These are phyloP conservation scores for Corymbia citriodora DNA, from an alignment of 441 rosid species.

Conservation along the genomic window DNA sequence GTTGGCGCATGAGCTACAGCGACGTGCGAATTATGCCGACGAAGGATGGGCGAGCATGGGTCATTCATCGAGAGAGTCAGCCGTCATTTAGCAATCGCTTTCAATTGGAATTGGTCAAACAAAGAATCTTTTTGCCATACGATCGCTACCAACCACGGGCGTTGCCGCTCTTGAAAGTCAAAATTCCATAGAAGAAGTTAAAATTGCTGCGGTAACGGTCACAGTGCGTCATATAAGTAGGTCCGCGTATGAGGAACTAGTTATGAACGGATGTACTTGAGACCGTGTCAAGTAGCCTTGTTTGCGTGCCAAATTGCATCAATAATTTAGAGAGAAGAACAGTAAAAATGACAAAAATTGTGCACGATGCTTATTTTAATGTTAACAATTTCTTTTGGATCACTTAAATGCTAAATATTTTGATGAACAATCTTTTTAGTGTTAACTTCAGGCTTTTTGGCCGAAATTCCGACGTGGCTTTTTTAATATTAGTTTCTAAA, in stretches of 20 bases:
- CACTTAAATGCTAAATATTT: too few relatives aligned
- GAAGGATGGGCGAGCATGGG: not conserved
- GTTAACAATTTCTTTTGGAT: too few relatives aligned
- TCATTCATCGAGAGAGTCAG: not conserved
- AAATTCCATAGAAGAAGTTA: not conserved
- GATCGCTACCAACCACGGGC: not conserved
- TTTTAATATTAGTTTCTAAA: too few relatives aligned
- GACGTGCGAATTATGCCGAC: not conserved
- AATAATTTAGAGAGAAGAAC: not conserved
- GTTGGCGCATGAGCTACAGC: not conserved
- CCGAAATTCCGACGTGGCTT: too few relatives aligned
- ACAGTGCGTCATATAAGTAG: not conserved
- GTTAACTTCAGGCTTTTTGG: too few relatives aligned
- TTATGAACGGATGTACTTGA: not conserved
- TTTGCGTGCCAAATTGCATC: not conserved
- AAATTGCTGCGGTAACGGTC: not conserved
- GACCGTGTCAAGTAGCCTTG: not conserved
- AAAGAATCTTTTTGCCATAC: not conserved
- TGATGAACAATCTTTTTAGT: too few relatives aligned
- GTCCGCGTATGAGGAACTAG: not conserved
- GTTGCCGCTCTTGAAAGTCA: not conserved
- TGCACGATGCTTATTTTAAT: too few relatives aligned
- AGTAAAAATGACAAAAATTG: too few relatives aligned
- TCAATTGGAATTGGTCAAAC: not conserved
- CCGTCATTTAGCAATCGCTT: not conserved